A percentile compares a stretch with the other conserved stretches of the same genome.
These are phyloP conservation scores for Talaromyces sp. DNA, from an alignment of 2,329 filamentous ascomycete species.

Conservation along the genomic window DNA sequence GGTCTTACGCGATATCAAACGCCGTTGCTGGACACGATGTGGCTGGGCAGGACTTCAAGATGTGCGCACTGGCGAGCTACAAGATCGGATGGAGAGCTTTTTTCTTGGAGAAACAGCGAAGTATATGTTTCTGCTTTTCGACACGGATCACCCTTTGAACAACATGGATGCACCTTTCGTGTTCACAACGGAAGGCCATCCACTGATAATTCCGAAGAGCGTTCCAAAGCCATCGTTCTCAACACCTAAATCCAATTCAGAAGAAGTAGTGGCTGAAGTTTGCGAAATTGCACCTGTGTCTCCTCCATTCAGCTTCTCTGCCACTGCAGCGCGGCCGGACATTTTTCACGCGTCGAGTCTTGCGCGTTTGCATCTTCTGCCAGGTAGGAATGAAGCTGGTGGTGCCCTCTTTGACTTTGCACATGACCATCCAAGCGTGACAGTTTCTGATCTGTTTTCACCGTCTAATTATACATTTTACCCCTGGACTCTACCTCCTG, in stretches of 20 bases:
- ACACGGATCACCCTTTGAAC: slow-evolving; percentile 81
- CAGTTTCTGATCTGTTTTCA: slow-evolving; percentile 53
- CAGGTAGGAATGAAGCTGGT: slow-evolving; percentile 56
- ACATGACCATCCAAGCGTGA: slow-evolving; percentile 53
- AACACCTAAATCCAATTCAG: slow-evolving; percentile 13
- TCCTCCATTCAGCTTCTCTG: slow-evolving; percentile 69
- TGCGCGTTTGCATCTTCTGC: slow-evolving; percentile 74
- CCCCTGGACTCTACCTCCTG: slow-evolving; percentile 83
- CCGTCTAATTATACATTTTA: slow-evolving; percentile 79
- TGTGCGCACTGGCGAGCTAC: slow-evolving; percentile 77
- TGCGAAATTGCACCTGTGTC: slow-evolving; percentile 64
- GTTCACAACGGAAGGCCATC: slow-evolving; percentile 95
- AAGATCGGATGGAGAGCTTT: slow-evolving; percentile 97
- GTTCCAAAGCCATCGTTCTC: slow-evolving; percentile 21
- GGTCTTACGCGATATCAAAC: slow-evolving; percentile 81
- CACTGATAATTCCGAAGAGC: slow-evolving; percentile 71
- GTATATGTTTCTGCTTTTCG: slow-evolving; percentile 90
- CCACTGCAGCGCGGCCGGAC: slow-evolving; percentile 73
- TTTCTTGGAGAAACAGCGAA: slow-evolving; percentile 95
- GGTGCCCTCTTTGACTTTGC: slow-evolving; percentile 55
- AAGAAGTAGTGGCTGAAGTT: slow-evolving; percentile 41
- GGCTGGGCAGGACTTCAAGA: slow-evolving; percentile 90
- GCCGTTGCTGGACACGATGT: slow-evolving; percentile 83
- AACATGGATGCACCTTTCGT: slow-evolving; percentile 81
- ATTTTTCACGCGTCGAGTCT: slow-evolving; percentile 86